Percentiles rank a stretch among this genome's conserved stretches.
Evolutionary conservation across 129 eudicot genomes (phyloP).

Genomic region (Saussurea involucrata): DNA sequence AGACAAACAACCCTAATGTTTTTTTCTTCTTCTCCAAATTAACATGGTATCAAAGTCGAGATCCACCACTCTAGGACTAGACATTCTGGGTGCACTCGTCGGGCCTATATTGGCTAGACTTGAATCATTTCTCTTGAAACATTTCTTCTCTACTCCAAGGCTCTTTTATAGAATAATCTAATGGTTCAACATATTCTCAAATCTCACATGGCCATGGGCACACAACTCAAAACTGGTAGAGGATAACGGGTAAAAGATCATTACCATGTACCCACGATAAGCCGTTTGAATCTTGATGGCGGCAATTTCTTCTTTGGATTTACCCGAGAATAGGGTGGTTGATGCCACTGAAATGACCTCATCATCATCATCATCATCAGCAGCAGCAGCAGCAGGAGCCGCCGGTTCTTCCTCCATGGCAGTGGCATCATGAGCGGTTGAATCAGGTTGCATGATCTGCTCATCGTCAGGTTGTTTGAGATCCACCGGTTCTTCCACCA

Average conservation of each 20-base stretch:
- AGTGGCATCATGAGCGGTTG: conserved; percentile 31
- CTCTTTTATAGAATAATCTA: no score
- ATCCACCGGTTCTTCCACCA: conserved; percentile 41
- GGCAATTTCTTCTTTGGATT: conserved; percentile 49
- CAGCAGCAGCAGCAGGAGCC: conserved; percentile 24
- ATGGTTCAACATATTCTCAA: no score
- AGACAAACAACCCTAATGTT: no score
- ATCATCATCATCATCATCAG: not conserved
- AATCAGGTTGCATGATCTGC: conserved; percentile 47
- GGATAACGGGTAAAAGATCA: not conserved
- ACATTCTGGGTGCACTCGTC: no score
- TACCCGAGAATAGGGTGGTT: conserved; percentile 28
- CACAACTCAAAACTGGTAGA: not conserved
- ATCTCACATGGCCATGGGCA: not conserved
- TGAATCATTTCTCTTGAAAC: no score
- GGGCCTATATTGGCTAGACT: no score
- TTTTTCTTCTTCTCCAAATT: no score
- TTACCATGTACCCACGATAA: conserved; percentile 57
- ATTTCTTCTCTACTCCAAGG: not conserved
- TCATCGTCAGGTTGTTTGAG: conserved; percentile 35
- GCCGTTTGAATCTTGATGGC: conserved; percentile 59
- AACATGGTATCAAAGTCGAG: no score
- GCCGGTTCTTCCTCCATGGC: conserved; percentile 37
- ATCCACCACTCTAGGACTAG: not conserved
- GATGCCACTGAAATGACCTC: conserved; percentile 40